A percentile compares a stretch with the other conserved stretches of the same genome.
Evolutionary conservation across 2,329 filamentous ascomycete species (phyloP).

Genomic region (Xylogone sp.): DNA sequence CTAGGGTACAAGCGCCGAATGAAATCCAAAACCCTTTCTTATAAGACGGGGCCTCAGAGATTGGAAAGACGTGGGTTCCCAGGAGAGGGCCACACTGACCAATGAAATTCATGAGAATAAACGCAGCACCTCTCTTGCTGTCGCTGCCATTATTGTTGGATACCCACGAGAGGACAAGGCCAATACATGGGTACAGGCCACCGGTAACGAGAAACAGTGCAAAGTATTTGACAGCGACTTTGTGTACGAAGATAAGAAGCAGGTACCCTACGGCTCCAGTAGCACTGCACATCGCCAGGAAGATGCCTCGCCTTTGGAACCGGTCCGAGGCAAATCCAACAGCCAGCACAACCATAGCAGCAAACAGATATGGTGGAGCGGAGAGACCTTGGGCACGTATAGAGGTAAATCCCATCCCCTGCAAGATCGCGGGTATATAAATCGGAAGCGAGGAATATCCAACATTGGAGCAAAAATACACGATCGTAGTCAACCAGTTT

Average conservation of each 20-base stretch:
- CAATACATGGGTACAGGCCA: constrained; percentile 29
- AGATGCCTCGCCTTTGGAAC: constrained; percentile 30
- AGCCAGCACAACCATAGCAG: constrained; percentile 31
- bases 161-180: constrained; percentile 28
- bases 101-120: constrained; percentile 21
- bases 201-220: constrained; percentile 33
- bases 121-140: constrained; percentile 24
- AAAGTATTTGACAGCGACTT: constrained; percentile 35
- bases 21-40: constrained; percentile 36
- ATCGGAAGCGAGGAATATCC: constrained; percentile 48
- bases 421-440: constrained; percentile 32
- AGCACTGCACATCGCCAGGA: constrained; percentile 25
- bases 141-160: constrained; percentile 29
- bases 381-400: constrained; percentile 37
- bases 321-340: constrained; percentile 32
- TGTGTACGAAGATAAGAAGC: constrained; percentile 25
- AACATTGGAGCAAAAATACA: constrained; percentile 57
- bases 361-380: constrained; percentile 36
- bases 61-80: constrained; percentile 52
- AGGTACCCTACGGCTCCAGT: constrained; percentile 31
- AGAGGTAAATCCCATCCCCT: constrained; percentile 35
- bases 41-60: constrained; percentile 38
- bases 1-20: neutral
- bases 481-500: constrained; percentile 25
- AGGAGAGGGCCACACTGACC: constrained; percentile 20